These are phyloP conservation scores for Hypoxylon subgilvum DNA, from an alignment of 495 filamentous ascomycete genomes.

Conservation along the genomic window DNA sequence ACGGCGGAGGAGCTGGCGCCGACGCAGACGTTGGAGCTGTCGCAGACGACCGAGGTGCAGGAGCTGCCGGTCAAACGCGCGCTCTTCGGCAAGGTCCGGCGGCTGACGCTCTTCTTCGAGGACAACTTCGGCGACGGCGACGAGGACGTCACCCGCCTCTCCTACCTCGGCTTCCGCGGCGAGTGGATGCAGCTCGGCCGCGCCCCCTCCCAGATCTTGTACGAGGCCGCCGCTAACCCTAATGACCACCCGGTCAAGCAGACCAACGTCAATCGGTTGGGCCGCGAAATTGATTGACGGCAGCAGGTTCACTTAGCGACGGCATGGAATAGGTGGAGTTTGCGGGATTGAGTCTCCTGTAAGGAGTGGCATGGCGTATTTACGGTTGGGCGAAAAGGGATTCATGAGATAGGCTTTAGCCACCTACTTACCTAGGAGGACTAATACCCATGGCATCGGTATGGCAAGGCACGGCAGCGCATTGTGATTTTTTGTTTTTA, in stretches of 20 bases:
- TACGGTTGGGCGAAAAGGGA: neutral
- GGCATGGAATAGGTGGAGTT: too few species aligned
- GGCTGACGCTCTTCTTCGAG: conserved; percentile 81
- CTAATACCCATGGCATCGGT: neutral
- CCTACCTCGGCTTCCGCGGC: conserved; percentile 90
- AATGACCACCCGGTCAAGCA: conserved; percentile 72
- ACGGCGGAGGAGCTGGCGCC: conserved; percentile 70
- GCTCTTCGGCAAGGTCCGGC: conserved; percentile 80
- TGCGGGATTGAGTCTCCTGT: neutral
- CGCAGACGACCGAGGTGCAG: conserved; percentile 80
- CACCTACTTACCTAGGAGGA: too few species aligned
- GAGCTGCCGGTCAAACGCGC: conserved; percentile 85
- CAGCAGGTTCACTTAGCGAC: conserved; percentile 9
- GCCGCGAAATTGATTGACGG: conserved; percentile 56
- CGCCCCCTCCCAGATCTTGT: conserved; percentile 83
- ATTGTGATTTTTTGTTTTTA: neutral
- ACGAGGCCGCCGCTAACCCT: conserved; percentile 93
- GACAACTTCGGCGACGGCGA: conserved; percentile 71
- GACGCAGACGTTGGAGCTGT: conserved; percentile 78
- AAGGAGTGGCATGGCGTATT: neutral
- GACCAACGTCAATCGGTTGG: conserved; percentile 54
- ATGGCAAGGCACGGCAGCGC: neutral
- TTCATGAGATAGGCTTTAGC: neutral
- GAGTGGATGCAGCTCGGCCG: conserved; percentile 85
- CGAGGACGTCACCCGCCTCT: conserved; percentile 77